Percentiles rank a stretch among this genome's conserved stretches.
Evolutionary conservation across 2,329 filamentous ascomycete genomes (phyloP).

Genomic region (Teratosphaeria nubilosa): DNA sequence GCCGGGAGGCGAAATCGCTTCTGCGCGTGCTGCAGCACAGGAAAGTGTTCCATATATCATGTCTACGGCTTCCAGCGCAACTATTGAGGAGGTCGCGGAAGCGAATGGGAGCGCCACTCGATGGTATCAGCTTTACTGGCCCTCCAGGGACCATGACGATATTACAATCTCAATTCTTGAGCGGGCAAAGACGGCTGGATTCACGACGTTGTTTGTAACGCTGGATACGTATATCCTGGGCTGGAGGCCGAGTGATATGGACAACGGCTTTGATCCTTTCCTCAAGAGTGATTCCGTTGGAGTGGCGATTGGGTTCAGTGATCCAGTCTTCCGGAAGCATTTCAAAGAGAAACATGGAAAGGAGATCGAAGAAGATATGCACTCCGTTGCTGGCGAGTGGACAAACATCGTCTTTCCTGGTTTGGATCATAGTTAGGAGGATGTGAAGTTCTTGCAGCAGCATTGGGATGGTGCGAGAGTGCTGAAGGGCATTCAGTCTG

Average conservation of each 20-base stretch:
- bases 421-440: conserved; percentile 41
- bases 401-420: conserved; percentile 37
- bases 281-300: conserved; percentile 34
- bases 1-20: conserved; percentile 34
- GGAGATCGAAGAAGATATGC: conserved; percentile 32
- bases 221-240: conserved; percentile 59
- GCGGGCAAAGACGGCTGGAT: conserved; percentile 53
- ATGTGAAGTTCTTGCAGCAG: conserved; percentile 46
- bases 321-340: conserved; percentile 53
- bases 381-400: conserved; percentile 45
- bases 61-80: conserved; percentile 52
- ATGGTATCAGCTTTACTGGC: conserved; percentile 73
- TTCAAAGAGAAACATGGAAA: conserved; percentile 38
- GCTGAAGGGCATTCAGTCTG: conserved; percentile 44
- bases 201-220: conserved; percentile 57
- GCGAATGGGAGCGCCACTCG: conserved; percentile 43
- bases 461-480: conserved; percentile 55
- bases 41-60: conserved; percentile 57
- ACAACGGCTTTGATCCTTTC: conserved; percentile 15
- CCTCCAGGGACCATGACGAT: conserved; percentile 51
- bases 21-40: conserved; percentile 34
- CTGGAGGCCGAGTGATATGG: conserved; percentile 48
- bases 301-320: conserved; percentile 52
- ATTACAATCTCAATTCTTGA: conserved; percentile 54
- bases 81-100: conserved; percentile 56